Percentiles rank a stretch among this genome's conserved stretches.
These are phyloP conservation scores for Tolypocladium sp. DNA, from an alignment of 2,329 filamentous ascomycete genomes.

Conservation along the genomic window DNA sequence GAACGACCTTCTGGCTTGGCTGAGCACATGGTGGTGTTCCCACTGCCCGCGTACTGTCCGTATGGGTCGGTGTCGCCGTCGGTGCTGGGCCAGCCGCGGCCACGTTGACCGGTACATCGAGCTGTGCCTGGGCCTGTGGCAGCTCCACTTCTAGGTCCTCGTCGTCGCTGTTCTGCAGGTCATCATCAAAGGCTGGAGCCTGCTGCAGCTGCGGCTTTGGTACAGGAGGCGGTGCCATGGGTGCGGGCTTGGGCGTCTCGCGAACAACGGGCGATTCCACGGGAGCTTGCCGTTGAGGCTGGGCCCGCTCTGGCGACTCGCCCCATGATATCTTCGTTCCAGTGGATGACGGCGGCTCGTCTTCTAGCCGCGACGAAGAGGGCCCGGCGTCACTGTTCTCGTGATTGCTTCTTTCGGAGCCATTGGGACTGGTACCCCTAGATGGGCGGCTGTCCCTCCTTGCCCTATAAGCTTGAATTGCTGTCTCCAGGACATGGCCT, in stretches of 20 bases:
- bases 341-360: constrained; percentile 1
- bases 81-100: constrained; percentile 9
- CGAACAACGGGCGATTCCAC: constrained; percentile 11
- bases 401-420: neutral
- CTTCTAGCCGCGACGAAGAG: neutral
- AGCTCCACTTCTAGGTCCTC: constrained; percentile 27
- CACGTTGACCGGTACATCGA: constrained; percentile 14
- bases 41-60: constrained; percentile 1
- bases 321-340: constrained; percentile 11
- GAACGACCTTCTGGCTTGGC: constrained; percentile 12
- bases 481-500: constrained; percentile 20
- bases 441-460: neutral
- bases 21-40: constrained; percentile 24
- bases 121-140: constrained; percentile 15
- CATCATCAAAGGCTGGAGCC: neutral
- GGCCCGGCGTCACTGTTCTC: neutral
- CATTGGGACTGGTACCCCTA: neutral
- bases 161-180: constrained; percentile 13
- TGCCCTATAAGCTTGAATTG: constrained; percentile 13
- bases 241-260: constrained; percentile 13
- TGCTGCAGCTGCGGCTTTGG: neutral
- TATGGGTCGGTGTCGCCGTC: constrained; percentile 5
- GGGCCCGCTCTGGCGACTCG: constrained; percentile 7
- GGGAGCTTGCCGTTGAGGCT: neutral
- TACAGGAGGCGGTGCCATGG: constrained; percentile 5